A percentile compares a stretch with the other conserved stretches of the same genome.
Conservation (phyloP, 176 grass and related monocot species). For the Zea luxurians region DNA sequence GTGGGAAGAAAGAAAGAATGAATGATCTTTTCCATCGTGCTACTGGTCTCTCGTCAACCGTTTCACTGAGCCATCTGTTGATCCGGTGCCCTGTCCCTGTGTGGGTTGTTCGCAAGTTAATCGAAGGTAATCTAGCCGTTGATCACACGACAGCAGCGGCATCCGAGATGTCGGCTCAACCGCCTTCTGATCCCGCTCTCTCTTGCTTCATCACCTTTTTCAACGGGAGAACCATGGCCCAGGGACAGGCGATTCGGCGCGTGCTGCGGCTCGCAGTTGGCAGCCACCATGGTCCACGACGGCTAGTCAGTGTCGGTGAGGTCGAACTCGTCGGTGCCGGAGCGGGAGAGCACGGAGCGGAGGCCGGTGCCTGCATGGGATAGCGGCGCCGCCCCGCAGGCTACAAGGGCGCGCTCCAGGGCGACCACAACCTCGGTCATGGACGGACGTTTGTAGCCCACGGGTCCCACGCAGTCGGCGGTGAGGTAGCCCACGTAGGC, state of each 20-base stretch:
- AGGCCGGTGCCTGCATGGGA: conserved; percentile 32
- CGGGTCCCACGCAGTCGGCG: conserved; percentile 69
- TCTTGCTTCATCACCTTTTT: neutral
- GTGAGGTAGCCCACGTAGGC: conserved; percentile 79
- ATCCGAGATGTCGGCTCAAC: neutral
- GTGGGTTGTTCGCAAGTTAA: conserved; percentile 31
- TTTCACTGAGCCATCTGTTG: conserved; percentile 2
- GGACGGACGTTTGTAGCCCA: conserved; percentile 61
- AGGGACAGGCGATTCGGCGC: neutral
- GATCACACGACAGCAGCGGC: conserved; percentile 5
- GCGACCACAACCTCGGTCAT: conserved; percentile 84
- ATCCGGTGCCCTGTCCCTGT: conserved; percentile 37
- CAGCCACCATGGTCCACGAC: neutral
- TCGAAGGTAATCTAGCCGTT: neutral
- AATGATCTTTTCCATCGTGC: conserved; percentile 29
- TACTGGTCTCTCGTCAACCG: conserved; percentile 14
- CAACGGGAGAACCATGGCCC: neutral
- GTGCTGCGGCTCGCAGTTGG: conserved; percentile 16
- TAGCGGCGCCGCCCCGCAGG: conserved; percentile 31
- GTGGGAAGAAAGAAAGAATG: neutral
- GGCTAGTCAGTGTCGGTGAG: conserved; percentile 58
- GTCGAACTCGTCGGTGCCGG: conserved; percentile 55
- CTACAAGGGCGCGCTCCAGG: conserved; percentile 68
- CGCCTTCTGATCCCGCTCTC: neutral
- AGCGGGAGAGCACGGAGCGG: conserved; percentile 38